Conservation (phyloP, 305 asterid genomes). For the Fraxinus floribunda region DNA sequence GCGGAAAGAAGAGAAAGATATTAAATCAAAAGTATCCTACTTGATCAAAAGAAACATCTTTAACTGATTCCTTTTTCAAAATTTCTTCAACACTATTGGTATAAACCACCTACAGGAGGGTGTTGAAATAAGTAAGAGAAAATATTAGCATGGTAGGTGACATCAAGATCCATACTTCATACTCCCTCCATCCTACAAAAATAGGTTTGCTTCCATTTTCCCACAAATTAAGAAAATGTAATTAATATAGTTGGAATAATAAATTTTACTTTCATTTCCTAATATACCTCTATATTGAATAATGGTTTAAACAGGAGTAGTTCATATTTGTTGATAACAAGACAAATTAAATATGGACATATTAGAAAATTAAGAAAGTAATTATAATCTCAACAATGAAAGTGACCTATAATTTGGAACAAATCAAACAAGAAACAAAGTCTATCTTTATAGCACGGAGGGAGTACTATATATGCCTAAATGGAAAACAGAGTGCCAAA, state of each 20-base stretch:
- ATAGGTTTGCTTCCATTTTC: not conserved
- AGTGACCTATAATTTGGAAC: not conserved
- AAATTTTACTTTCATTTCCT: not conserved
- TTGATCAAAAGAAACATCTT: slow-evolving; percentile 15
- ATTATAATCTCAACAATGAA: not conserved
- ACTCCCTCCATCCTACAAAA: not conserved
- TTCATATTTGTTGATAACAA: not conserved
- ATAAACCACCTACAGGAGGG: slow-evolving; percentile 21
- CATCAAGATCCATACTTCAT: not conserved
- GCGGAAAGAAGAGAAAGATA: slow-evolving; percentile 4
- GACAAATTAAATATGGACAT: not conserved
- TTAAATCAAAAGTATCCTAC: not conserved
- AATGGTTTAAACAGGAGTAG: not conserved
- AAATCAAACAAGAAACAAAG: not conserved
- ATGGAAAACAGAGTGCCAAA: not conserved
- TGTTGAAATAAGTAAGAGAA: slow-evolving; percentile 4
- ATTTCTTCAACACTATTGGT: slow-evolving; percentile 22
- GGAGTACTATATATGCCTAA: not conserved
- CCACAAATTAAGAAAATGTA: not conserved
- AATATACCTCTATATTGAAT: not conserved
- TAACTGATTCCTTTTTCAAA: slow-evolving; percentile 23
- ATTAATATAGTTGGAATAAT: not conserved
- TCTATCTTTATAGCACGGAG: not conserved
- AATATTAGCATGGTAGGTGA: not conserved
- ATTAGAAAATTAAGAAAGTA: not conserved